Conservation (phyloP, 495 filamentous ascomycete species). For the Talaromyces stipitatus region DNA sequence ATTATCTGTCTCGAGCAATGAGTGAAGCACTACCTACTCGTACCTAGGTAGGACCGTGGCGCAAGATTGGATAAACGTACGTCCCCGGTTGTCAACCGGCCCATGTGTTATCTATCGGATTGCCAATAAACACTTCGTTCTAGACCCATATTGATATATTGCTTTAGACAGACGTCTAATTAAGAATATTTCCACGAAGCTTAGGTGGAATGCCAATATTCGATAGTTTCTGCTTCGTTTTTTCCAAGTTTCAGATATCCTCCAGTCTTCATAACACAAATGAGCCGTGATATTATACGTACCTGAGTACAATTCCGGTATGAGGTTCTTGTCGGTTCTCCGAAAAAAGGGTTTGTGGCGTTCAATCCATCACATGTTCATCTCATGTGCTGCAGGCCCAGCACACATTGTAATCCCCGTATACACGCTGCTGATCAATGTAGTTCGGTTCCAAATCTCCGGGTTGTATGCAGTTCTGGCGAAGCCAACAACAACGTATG, state of each 20-base stretch:
- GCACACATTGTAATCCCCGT: not conserved
- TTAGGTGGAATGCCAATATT: not conserved
- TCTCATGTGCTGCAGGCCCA: not conserved
- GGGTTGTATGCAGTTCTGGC: not conserved
- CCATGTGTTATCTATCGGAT: not conserved
- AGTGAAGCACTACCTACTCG: not conserved
- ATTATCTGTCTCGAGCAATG: not conserved
- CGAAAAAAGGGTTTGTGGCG: conserved; percentile 1
- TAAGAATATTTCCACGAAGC: not conserved
- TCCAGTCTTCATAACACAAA: not conserved
- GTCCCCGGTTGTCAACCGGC: not conserved
- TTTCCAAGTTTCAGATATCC: not conserved
- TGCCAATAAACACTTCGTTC: not conserved
- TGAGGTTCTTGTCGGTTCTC: not conserved
- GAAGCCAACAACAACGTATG: not conserved
- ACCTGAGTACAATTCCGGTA: not conserved
- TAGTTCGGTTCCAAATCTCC: conserved; percentile 1
- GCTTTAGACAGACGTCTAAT: too few species aligned
- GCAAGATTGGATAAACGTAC: not conserved
- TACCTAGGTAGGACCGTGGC: too few species aligned
- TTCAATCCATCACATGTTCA: not conserved
- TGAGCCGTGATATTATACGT: not conserved
- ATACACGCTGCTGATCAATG: not conserved
- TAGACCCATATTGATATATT: not conserved
- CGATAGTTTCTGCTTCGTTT: not conserved